phyloP scores from a whole-genome alignment of 257 asterid genomes.

The Gentiana dahurica region DNA sequence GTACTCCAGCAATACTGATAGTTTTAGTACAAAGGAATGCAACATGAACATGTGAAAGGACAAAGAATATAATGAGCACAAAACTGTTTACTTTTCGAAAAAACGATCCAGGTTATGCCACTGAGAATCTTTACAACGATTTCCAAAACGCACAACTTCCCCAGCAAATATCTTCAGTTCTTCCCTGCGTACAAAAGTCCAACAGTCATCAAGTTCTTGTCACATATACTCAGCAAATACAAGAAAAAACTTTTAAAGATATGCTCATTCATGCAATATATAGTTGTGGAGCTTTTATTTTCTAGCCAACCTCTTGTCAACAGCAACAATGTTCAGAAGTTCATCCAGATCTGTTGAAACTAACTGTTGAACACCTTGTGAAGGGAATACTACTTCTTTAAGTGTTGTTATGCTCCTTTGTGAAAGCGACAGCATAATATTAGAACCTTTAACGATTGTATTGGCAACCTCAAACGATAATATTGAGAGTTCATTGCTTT shows the following conservation, averaged over 20 bases:
- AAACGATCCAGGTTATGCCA: constrained; percentile 81
- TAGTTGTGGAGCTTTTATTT: constrained; percentile 2
- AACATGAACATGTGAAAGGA: neutral
- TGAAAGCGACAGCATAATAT: constrained; percentile 59
- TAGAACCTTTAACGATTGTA: constrained; percentile 70
- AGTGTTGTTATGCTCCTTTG: constrained; percentile 39
- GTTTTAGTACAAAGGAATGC: neutral
- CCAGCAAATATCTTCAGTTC: constrained; percentile 64
- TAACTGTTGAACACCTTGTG: constrained; percentile 53
- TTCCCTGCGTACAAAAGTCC: constrained; percentile 31
- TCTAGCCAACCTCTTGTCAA: constrained; percentile 58
- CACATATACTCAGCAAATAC: neutral
- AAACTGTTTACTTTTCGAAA: constrained; percentile 55
- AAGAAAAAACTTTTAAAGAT: neutral
- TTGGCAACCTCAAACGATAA: constrained; percentile 76
- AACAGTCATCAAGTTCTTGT: neutral
- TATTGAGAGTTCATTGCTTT: constrained; percentile 52
- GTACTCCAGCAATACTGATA: neutral
- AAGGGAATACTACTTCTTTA: constrained; percentile 50
- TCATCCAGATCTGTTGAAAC: constrained; percentile 50
- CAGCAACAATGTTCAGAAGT: constrained; percentile 56
- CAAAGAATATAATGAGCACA: neutral
- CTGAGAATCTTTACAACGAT: constrained; percentile 82
- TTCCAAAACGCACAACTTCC: constrained; percentile 81
- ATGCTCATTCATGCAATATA: neutral